Conservation (phyloP, 2,329 filamentous ascomycete species). For the Penicillium digitatum region DNA sequence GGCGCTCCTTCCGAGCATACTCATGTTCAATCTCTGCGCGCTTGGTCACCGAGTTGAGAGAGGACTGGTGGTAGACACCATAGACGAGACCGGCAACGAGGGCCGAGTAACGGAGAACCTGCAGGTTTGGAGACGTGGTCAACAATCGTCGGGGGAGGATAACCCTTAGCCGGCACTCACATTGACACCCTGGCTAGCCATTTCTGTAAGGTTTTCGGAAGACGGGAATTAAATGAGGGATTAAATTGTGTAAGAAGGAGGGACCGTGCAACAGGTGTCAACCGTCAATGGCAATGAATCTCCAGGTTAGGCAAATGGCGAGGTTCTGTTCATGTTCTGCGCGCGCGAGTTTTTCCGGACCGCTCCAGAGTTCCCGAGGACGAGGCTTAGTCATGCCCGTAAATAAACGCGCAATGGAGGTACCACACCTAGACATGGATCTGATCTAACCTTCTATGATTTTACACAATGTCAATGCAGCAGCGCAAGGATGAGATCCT, state of each 20-base stretch:
- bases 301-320: constrained; percentile 30
- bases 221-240: constrained; percentile 32
- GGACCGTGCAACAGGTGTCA: constrained; percentile 33
- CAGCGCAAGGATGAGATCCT: constrained; percentile 92
- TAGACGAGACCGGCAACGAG: constrained; percentile 90
- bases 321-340: constrained; percentile 37
- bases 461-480: constrained; percentile 45
- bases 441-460: constrained; percentile 5
- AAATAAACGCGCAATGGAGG: constrained; percentile 23
- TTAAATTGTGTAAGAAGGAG: constrained; percentile 27
- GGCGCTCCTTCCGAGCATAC: constrained; percentile 82
- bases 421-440: constrained; percentile 4
- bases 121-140: constrained; percentile 22
- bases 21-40: constrained; percentile 69
- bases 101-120: constrained; percentile 97
- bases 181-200: constrained; percentile 66
- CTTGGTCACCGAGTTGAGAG: constrained; percentile 69
- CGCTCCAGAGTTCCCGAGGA: constrained; percentile 18
- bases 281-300: constrained; percentile 39
- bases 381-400: constrained; percentile 39
- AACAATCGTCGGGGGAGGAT: constrained; percentile 18
- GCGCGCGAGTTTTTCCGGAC: constrained; percentile 42
- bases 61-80: constrained; percentile 88
- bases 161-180: constrained; percentile 42
- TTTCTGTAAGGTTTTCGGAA: constrained; percentile 47